Conservation (phyloP, 331 rosid species). For the Cydonia oblonga region DNA sequence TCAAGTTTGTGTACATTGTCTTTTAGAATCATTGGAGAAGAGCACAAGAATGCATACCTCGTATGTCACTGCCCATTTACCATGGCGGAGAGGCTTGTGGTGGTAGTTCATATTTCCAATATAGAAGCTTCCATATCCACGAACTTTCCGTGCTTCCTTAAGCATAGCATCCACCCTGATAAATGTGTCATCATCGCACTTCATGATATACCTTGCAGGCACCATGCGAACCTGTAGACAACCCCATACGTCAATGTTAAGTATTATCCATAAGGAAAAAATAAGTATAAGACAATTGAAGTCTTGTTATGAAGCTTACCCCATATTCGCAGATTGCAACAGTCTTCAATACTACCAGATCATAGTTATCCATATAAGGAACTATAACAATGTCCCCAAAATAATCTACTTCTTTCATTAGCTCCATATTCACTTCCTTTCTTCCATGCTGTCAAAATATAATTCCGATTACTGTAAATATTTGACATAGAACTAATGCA, state of each 20-base stretch:
- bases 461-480: slow-evolving; percentile 10
- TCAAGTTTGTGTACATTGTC: not conserved
- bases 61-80: slow-evolving; percentile 97
- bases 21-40: not conserved
- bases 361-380: slow-evolving; percentile 94
- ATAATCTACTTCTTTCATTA: slow-evolving; percentile 79
- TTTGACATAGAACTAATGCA: not conserved
- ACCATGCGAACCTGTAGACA: slow-evolving; percentile 46
- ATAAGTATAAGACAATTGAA: slow-evolving; percentile 5
- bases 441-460: slow-evolving; percentile 62
- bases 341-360: slow-evolving; percentile 92
- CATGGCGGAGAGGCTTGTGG: slow-evolving; percentile 72
- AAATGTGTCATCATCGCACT: slow-evolving; percentile 96
- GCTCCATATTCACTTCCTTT: slow-evolving; percentile 70
- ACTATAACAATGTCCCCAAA: slow-evolving; percentile 82
- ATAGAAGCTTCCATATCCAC: slow-evolving; percentile 48
- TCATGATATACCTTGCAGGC: slow-evolving; percentile 76
- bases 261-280: not conserved
- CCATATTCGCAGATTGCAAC: slow-evolving; percentile 91
- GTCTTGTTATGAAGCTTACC: slow-evolving; percentile 41
- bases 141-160: slow-evolving; percentile 41
- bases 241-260: not conserved
- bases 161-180: slow-evolving; percentile 75
- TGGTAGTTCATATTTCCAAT: slow-evolving; percentile 86
- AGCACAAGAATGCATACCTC: slow-evolving; percentile 40